phyloP scores from a whole-genome alignment of 768 basidiomycete genomes.

The Lentinula boryana region DNA sequence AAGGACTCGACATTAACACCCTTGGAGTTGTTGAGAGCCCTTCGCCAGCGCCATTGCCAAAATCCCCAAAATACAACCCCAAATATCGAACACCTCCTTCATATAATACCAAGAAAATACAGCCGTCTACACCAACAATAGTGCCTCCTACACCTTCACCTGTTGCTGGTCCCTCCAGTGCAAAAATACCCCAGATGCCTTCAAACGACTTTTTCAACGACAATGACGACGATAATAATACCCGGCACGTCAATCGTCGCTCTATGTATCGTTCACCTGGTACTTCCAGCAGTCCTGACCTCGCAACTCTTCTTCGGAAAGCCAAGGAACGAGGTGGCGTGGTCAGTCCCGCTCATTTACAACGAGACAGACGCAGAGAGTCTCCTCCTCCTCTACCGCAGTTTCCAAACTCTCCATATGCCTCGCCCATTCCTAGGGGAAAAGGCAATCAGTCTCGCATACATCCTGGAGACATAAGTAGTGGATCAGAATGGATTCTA shows the following conservation, averaged over 20 bases:
- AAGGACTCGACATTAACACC: slow-evolving; percentile 63
- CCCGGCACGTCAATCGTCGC: slow-evolving; percentile 69
- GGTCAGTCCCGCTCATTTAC: slow-evolving; percentile 18
- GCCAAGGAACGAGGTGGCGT: slow-evolving; percentile 64
- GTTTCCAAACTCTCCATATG: slow-evolving; percentile 20
- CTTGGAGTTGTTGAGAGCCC: slow-evolving; percentile 50
- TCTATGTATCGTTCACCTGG: slow-evolving; percentile 86
- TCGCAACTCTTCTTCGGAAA: slow-evolving; percentile 81
- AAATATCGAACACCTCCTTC: slow-evolving; percentile 2
- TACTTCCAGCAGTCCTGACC: slow-evolving; percentile 87
- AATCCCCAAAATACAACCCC: slow-evolving; percentile 19
- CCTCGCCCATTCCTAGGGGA: slow-evolving; percentile 28
- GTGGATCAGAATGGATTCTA: slow-evolving; percentile 40
- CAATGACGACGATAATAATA: slow-evolving; percentile 56
- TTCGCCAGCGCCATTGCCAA: slow-evolving; percentile 32
- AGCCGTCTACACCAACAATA: slow-evolving; percentile 56
- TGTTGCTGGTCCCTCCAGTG: slow-evolving; percentile 25
- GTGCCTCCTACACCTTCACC: slow-evolving; percentile 68
- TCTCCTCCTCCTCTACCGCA: slow-evolving; percentile 41
- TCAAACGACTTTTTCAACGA: slow-evolving; percentile 59
- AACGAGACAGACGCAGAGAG: slow-evolving; percentile 27
- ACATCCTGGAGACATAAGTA: slow-evolving; percentile 10
- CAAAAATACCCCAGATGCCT: slow-evolving; percentile 39
- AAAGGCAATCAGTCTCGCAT: slow-evolving; percentile 21
- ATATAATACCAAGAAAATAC: slow-evolving; percentile 26